Evolutionary conservation across 139 green algal genomes (phyloP).

Genomic region (Choricystis sp.): DNA sequence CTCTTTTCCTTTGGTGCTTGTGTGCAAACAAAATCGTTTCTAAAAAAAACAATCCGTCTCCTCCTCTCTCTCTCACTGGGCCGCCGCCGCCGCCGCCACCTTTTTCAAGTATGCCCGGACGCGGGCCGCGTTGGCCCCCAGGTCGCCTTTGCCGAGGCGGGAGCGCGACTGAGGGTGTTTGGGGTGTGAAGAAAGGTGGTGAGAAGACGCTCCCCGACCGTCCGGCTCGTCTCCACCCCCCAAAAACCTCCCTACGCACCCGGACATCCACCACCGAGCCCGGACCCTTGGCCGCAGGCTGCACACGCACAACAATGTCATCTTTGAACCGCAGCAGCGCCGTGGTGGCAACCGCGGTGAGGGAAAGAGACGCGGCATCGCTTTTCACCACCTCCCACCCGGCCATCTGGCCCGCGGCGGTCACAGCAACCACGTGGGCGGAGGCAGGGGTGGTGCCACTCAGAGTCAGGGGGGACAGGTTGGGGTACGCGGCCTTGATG

Average conservation of each 20-base stretch:
- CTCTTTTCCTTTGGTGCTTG: not conserved
- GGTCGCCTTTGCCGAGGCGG: slow-evolving; percentile 29
- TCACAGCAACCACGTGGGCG: slow-evolving; percentile 6
- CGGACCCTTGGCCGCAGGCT: not conserved
- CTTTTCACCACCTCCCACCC: slow-evolving; percentile 15
- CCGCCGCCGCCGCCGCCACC: slow-evolving; percentile 5
- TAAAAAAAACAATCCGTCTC: slow-evolving; percentile 1
- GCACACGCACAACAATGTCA: slow-evolving; percentile 14
- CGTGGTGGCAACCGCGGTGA: slow-evolving; percentile 28
- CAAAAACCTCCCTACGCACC: too few species aligned
- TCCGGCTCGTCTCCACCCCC: too few species aligned
- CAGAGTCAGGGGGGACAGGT: slow-evolving; percentile 14
- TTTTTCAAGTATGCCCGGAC: slow-evolving; percentile 15
- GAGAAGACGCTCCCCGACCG: too few species aligned
- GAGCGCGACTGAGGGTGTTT: too few species aligned
- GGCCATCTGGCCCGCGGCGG: slow-evolving; percentile 11
- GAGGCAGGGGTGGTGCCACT: not conserved
- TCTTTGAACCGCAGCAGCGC: slow-evolving; percentile 27
- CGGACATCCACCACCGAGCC: slow-evolving; percentile 6
- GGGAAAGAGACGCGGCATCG: slow-evolving; percentile 5
- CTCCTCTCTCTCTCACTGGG: slow-evolving; percentile 3
- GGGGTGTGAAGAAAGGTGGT: too few species aligned
- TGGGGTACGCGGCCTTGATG: slow-evolving; percentile 19
- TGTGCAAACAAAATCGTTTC: slow-evolving; percentile 1
- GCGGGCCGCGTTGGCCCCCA: slow-evolving; percentile 26